A percentile compares a stretch with the other conserved stretches of the same genome.
Conservation (phyloP, 495 filamentous ascomycete genomes). For the Penicillium dipodomyicola region DNA sequence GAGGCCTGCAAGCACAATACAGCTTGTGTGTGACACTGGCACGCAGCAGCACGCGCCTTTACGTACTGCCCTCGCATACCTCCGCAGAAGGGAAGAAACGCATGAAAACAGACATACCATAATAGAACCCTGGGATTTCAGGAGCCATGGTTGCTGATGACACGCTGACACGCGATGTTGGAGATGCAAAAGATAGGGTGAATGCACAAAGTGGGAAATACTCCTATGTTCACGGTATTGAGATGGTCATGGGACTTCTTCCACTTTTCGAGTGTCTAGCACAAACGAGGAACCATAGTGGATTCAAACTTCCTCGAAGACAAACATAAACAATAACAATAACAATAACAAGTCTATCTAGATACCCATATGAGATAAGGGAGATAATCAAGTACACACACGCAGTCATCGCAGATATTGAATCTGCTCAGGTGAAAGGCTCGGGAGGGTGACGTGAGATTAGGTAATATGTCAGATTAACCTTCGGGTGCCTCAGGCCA, state of each 20-base stretch:
- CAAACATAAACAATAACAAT: neutral
- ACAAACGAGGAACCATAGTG: neutral
- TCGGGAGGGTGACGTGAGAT: conserved; percentile 2
- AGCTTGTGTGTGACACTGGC: neutral
- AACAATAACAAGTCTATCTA: neutral
- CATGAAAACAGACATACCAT: conserved; percentile 29
- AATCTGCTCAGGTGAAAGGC: neutral
- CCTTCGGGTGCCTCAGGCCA: neutral
- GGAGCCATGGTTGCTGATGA: conserved; percentile 43
- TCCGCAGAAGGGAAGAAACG: too few relatives aligned
- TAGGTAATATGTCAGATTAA: neutral
- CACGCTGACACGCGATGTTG: neutral
- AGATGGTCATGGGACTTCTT: neutral
- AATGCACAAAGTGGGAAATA: neutral
- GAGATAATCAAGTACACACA: neutral
- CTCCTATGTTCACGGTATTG: neutral
- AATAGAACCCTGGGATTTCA: conserved; percentile 50
- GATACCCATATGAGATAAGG: neutral
- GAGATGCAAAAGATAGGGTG: neutral
- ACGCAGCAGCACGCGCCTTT: neutral
- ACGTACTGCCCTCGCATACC: neutral
- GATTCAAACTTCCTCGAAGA: neutral
- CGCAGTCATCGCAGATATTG: neutral
- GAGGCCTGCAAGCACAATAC: neutral
- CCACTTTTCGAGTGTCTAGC: conserved; percentile 7